phyloP scores from a whole-genome alignment of 2,329 filamentous ascomycete genomes.

The Paracoccidioides brasiliensis region DNA sequence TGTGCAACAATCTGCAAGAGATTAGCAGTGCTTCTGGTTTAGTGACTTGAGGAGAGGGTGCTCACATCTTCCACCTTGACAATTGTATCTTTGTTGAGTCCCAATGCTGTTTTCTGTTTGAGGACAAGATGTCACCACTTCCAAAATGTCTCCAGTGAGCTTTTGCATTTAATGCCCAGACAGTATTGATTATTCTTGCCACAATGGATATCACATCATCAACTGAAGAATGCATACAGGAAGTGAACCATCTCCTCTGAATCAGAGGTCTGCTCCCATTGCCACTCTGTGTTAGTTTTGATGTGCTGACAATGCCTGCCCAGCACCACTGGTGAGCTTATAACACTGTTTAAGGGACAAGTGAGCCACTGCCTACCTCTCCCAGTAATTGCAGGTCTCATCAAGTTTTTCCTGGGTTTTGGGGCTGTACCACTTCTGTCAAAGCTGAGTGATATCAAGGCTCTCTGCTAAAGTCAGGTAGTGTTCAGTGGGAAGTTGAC shows the following conservation, averaged over 20 bases:
- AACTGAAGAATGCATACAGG: conserved; percentile 15
- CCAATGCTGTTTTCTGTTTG: conserved; percentile 8
- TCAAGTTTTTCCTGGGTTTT: conserved; percentile 17
- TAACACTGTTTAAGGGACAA: not conserved
- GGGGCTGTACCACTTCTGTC: conserved; percentile 18
- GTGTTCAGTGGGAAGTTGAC: conserved; percentile 12
- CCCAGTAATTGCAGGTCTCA: conserved; percentile 15
- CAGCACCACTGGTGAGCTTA: not conserved
- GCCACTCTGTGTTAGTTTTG: conserved; percentile 12
- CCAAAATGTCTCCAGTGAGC: conserved; percentile 13
- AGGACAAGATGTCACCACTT: conserved; percentile 14
- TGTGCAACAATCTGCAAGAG: not conserved
- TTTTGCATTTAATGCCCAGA: conserved; percentile 10
- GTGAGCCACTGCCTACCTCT: conserved; percentile 11
- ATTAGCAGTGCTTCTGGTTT: not conserved
- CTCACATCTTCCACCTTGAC: conserved; percentile 7
- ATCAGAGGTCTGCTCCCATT: conserved; percentile 14
- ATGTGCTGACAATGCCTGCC: conserved; percentile 15
- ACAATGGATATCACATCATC: conserved; percentile 11
- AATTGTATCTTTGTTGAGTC: conserved; percentile 10
- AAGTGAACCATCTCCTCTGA: conserved; percentile 18
- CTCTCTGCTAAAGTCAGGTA: conserved; percentile 16
- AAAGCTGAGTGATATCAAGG: conserved; percentile 16
- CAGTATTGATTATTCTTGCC: conserved; percentile 11
- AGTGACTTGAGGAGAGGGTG: not conserved